phyloP scores from a whole-genome alignment of 2,329 filamentous ascomycete genomes.

The Cryphonectria radicalis region DNA sequence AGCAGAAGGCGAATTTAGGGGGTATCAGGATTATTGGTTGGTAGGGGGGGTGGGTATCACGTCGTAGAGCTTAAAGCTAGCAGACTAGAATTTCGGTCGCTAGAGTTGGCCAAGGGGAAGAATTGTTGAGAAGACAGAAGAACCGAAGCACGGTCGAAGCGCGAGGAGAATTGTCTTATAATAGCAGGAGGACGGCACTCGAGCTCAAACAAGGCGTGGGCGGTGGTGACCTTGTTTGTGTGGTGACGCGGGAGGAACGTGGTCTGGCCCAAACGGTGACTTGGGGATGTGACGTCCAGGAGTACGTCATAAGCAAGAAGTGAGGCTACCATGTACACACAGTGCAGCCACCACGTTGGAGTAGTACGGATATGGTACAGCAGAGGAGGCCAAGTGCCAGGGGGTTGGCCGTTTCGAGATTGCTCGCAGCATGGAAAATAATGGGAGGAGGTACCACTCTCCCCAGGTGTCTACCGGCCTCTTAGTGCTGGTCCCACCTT shows the following conservation, averaged over 20 bases:
- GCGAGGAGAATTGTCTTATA: constrained; percentile 25
- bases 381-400: neutral
- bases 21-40: constrained; percentile 19
- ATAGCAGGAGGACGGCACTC: neutral
- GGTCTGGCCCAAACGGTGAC: constrained; percentile 3
- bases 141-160: neutral
- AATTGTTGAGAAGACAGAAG: constrained; percentile 4
- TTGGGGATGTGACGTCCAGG: constrained; percentile 25
- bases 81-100: constrained; percentile 1
- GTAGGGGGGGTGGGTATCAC: constrained; percentile 26
- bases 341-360: constrained; percentile 21
- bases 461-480: neutral
- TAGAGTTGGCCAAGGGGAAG: constrained; percentile 1
- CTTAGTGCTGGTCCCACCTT: neutral
- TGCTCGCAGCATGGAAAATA: constrained; percentile 2
- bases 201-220: constrained; percentile 11
- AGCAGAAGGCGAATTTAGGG: neutral
- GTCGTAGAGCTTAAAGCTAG: neutral
- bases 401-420: constrained; percentile 12
- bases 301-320: constrained; percentile 25
- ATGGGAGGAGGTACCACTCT: constrained; percentile 15
- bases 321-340: neutral
- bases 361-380: constrained; percentile 14
- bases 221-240: constrained; percentile 2
- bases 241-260: neutral